phyloP scores from a whole-genome alignment of 2,329 filamentous ascomycete species.

The Elsinoe perseae region DNA sequence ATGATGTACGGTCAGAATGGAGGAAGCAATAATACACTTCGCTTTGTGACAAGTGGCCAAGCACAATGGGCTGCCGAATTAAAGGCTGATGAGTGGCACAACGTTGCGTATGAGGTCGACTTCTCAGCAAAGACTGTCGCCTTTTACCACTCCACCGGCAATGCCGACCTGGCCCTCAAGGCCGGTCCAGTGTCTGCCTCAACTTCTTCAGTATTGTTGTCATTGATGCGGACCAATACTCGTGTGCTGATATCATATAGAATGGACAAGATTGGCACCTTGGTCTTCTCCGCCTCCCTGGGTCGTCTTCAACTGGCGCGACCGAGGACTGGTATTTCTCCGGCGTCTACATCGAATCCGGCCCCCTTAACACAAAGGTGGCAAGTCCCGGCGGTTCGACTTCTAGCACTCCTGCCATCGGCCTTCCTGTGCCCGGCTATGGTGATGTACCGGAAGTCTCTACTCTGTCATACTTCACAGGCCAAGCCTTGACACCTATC shows the following conservation, averaged over 20 bases:
- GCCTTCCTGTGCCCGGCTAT: background rate
- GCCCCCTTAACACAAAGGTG: conserved; percentile 27
- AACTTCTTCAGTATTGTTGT: conserved; percentile 34
- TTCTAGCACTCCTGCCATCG: background rate
- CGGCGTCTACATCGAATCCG: conserved; percentile 62
- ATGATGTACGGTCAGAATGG: conserved; percentile 57
- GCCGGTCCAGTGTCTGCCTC: conserved; percentile 53
- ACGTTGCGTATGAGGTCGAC: conserved; percentile 66
- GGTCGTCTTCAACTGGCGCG: conserved; percentile 42
- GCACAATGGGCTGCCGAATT: conserved; percentile 57
- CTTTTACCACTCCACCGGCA: conserved; percentile 63
- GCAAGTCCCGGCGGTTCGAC: background rate
- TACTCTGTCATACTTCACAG: background rate
- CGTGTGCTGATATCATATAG: conserved; percentile 11
- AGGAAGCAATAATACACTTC: conserved; percentile 48
- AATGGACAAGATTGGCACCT: conserved; percentile 68
- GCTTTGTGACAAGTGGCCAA: conserved; percentile 56
- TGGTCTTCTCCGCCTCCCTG: conserved; percentile 58
- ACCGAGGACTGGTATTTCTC: conserved; percentile 64
- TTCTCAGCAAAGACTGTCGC: conserved; percentile 55
- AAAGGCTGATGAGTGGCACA: conserved; percentile 61
- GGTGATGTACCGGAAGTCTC: background rate
- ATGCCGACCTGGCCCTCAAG: conserved; percentile 48
- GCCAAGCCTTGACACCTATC: background rate
- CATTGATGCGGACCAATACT: background rate